Conservation (phyloP, 2,329 filamentous ascomycete species). For the Neonectria punicea region DNA sequence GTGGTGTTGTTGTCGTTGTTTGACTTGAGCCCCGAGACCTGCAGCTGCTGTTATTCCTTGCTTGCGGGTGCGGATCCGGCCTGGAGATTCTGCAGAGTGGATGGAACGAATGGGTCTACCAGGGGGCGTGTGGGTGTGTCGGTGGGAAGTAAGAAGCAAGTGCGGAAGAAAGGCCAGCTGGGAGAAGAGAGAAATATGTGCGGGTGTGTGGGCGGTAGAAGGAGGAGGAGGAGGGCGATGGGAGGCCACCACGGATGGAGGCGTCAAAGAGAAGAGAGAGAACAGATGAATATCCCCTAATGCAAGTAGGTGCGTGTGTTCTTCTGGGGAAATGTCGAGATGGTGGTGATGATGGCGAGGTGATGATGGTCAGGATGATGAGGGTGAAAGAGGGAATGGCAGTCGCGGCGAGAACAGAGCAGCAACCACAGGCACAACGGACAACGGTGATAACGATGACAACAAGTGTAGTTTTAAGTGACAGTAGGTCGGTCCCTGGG, state of each 20-base stretch:
- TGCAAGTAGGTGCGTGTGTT: slow-evolving; percentile 6
- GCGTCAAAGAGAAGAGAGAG: slow-evolving; percentile 15
- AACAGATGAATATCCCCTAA: not conserved
- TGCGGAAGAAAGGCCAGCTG: slow-evolving; percentile 21
- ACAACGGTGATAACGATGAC: slow-evolving; percentile 19
- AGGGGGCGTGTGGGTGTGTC: slow-evolving; percentile 29
- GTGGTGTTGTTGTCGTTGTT: slow-evolving; percentile 21
- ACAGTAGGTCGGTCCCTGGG: slow-evolving; percentile 25
- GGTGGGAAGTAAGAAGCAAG: slow-evolving; percentile 20
- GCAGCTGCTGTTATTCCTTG: slow-evolving; percentile 20
- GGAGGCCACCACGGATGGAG: slow-evolving; percentile 7
- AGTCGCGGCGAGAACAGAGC: not conserved
- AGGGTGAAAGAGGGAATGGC: not conserved
- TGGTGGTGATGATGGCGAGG: slow-evolving; percentile 22
- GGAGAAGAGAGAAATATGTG: slow-evolving; percentile 28
- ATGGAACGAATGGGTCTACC: slow-evolving; percentile 24
- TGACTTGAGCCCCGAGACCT: slow-evolving; percentile 18
- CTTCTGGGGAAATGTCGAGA: not conserved
- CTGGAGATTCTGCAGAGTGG: slow-evolving; percentile 25
- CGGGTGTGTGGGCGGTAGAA: slow-evolving; percentile 20
- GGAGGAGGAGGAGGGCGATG: slow-evolving; percentile 4
- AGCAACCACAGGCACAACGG: not conserved
- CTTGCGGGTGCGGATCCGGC: slow-evolving; percentile 20
- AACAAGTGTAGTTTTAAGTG: slow-evolving; percentile 28
- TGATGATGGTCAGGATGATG: slow-evolving; percentile 21